Base-by-base conservation (phyloP, 495 filamentous ascomycete genomes). In the Penicillium lagena region DNA sequence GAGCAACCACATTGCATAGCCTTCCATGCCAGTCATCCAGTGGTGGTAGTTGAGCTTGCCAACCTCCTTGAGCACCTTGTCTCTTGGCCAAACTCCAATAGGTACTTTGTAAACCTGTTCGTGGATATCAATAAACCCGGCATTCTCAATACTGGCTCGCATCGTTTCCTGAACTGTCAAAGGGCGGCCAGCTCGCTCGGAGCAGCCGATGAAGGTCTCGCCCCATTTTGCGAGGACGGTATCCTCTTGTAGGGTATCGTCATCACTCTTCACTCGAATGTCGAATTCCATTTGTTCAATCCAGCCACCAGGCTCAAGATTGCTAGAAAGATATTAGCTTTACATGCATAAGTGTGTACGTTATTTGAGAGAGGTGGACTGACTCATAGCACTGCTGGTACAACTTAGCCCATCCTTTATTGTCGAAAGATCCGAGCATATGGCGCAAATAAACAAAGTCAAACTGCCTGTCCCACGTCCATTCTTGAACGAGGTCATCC, bases 221-320 rank as follows among this genome's bases (percentile, higher is more conserved):
- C 43, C 47, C 34, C 40, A 54, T 7, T 58, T 30, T 0, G 38
- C 44, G 7, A 73, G 37, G 7, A 40, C 22, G 38, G 58, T 61
- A 31, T 51, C 51, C n/a, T 52, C 52, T 29, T 39, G 41, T 9
- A 66, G 43, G 31, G 60, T 60, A 31, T 57, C 55, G 58, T 77
- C 75, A 50, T 74, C 69, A 43, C 57, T 67, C 3, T 46, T 37
- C 22, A 68, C 60, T 42, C 47, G 42, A 40, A 62, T 58, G 37
- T 56, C 47, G n/a, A 75, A 52, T 34, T 80, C 75, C 43, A 75
- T 67, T 40, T 75, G 51, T 43, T 80, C 77, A 27, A 77, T 55
- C 55, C 70, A 78, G 17, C 68, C 76, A 36, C 75, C 74, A 2
- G 76, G 75, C 39, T 59, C 54, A 12, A 56, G 50, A 45, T 51